phyloP scores from a whole-genome alignment of 1,284 basidiomycete species.

The Rhodofomes roseus region DNA sequence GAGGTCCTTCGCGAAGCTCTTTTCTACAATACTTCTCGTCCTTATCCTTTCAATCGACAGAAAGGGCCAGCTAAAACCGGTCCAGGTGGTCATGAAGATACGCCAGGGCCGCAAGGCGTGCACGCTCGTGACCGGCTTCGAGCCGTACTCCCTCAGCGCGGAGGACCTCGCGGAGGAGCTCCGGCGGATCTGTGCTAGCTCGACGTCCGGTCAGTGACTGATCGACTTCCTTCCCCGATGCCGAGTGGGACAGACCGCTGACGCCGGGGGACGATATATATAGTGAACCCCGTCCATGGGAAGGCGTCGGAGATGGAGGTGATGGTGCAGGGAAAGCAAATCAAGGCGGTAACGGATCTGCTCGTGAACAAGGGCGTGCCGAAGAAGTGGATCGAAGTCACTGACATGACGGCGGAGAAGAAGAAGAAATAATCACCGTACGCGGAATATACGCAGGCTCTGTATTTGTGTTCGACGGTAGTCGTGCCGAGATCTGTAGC shows the following conservation, averaged over 20 bases:
- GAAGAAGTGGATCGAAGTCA: slow-evolving; percentile 70
- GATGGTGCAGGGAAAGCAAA: slow-evolving; percentile 80
- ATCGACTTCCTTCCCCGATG: not conserved
- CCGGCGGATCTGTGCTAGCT: slow-evolving; percentile 70
- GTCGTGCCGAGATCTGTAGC: not conserved
- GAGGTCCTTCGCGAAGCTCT: not conserved
- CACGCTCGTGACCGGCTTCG: slow-evolving; percentile 76
- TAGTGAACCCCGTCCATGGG: slow-evolving; percentile 56
- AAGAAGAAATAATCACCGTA: slow-evolving; percentile 32
- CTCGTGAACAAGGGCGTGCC: slow-evolving; percentile 70
- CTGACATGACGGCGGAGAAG: slow-evolving; percentile 34
- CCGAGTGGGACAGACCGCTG: not conserved
- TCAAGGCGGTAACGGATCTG: slow-evolving; percentile 61
- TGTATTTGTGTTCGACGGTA: not conserved
- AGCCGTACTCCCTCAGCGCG: slow-evolving; percentile 66
- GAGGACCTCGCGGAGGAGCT: slow-evolving; percentile 80
- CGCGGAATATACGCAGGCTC: not conserved
- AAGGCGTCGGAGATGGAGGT: slow-evolving; percentile 61
- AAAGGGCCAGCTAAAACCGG: slow-evolving; percentile 71
- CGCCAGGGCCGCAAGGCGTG: slow-evolving; percentile 75
- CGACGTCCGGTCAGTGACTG: slow-evolving; percentile 64
- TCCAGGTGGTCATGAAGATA: slow-evolving; percentile 66
- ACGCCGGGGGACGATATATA: not conserved
- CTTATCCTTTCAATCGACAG: slow-evolving; percentile 34
- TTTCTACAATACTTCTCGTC: not conserved